Base-by-base conservation (phyloP, 2,329 filamentous ascomycete species). In the Colletotrichum filicis region DNA sequence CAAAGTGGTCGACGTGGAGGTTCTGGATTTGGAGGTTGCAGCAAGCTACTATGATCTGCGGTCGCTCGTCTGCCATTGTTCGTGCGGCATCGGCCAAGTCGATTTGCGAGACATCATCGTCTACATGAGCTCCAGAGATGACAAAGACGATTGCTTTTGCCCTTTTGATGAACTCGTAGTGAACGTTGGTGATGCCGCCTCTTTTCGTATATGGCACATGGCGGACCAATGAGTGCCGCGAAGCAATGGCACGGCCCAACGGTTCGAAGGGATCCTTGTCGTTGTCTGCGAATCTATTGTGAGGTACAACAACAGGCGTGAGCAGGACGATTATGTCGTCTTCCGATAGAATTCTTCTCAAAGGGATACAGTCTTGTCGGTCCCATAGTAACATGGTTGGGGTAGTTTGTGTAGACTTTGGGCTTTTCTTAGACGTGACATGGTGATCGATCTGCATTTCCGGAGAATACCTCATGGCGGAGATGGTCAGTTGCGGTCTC, bases 191-290 rank as follows among this genome's bases (percentile, higher is more conserved):
- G 79, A 94, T 90, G 55, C 92, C 92, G 71, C 86, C 82, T 65
- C 87, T 86, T 59, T 90, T 88, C 5, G 91, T 89, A 77, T 94
- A 95, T 6, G 93, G 92, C 56, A 94, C 89, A 79, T 95, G 93
- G 24, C 92, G 89, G 74, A 95, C 86, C 80, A 86, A 87, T 3
- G 87, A 83, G 77, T 93, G 91, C 76, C 88, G 85, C 61, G 82
- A 84, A 61, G 90, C 89, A 61, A 95, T 80, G 57, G 90, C 88
- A 74, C 88, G 87, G 24, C 93, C 93, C 22, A 95, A 84, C 16
- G 89, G 87, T 80, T 95, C 93, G 78, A 95, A 95, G 0, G 93
- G 93, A 79, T 95, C 93, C 77, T 82, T 85, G 57, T 81, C 81
- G 73, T 85, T 83, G 57, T 81, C 77, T 57, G 83, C 76, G 75